Evolutionary conservation across 2,329 filamentous ascomycete genomes (phyloP).

Genomic region (Hypoxylon sp.): DNA sequence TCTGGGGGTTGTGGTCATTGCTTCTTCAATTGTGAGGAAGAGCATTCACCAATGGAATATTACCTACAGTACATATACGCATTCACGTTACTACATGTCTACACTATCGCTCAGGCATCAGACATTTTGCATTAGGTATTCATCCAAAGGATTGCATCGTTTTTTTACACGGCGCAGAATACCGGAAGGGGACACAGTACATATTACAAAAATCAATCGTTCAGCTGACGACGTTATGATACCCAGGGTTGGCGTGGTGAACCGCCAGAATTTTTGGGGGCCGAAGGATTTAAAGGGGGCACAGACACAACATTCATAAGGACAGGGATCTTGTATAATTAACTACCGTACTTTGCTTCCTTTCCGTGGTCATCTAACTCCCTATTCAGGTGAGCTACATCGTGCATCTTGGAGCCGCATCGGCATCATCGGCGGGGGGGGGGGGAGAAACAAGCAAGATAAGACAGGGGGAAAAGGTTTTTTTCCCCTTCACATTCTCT

Average conservation of each 20-base stretch:
- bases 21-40: conserved; percentile 26
- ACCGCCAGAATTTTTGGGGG: conserved; percentile 8
- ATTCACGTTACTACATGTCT: too few species aligned
- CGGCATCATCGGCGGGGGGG: neutral
- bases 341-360: neutral
- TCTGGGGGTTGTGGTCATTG: conserved; percentile 46
- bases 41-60: conserved; percentile 9
- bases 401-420: conserved; percentile 15
- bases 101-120: conserved; percentile 6
- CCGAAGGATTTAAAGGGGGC: conserved; percentile 3
- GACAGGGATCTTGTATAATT: conserved; percentile 4
- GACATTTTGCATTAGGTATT: neutral
- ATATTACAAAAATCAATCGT: conserved; percentile 18
- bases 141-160: conserved; percentile 1
- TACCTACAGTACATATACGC: neutral
- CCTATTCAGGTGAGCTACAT: neutral
- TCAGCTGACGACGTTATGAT: conserved; percentile 32
- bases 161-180: conserved; percentile 20
- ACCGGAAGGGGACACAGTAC: conserved; percentile 5
- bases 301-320: neutral
- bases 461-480: too few species aligned
- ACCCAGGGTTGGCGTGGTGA: conserved; percentile 13
- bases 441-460: too few species aligned
- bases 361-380: neutral
- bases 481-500: too few species aligned